A percentile compares a stretch with the other conserved stretches of the same genome.
Evolutionary conservation across 345 rosid genomes (phyloP).

Genomic region (Citrus unshiu): DNA sequence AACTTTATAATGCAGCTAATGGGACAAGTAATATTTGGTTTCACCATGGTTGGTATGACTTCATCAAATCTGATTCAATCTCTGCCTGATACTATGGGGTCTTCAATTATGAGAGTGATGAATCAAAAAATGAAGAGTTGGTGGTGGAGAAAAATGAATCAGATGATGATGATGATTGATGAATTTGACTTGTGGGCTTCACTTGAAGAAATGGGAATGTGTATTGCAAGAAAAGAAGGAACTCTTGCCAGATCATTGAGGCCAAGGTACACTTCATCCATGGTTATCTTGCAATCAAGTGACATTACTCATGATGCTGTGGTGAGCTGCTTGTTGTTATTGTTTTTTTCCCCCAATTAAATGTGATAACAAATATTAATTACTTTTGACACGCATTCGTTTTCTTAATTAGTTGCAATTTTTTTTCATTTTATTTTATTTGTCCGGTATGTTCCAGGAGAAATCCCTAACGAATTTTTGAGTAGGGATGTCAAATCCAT

Average conservation of each 20-base stretch:
- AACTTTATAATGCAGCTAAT: no score
- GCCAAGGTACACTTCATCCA: slow-evolving; percentile 36
- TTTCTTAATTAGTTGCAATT: background rate
- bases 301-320: slow-evolving; percentile 2
- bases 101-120: background rate
- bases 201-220: background rate
- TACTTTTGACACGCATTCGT: background rate
- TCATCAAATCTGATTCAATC: no score
- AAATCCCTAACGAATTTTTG: slow-evolving; percentile 8
- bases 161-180: slow-evolving; percentile 17
- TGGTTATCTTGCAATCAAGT: slow-evolving; percentile 27
- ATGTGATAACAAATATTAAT: background rate
- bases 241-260: slow-evolving; percentile 16
- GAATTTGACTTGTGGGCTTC: background rate
- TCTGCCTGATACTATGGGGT: no score
- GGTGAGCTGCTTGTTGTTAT: background rate
- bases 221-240: background rate
- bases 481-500: background rate
- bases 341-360: background rate
- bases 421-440: background rate
- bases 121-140: background rate
- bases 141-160: background rate
- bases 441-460: slow-evolving; percentile 10
- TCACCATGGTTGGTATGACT: no score
- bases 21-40: no score